Conservation (phyloP, 139 green algal species). For the Monoraphidium neglectum region DNA sequence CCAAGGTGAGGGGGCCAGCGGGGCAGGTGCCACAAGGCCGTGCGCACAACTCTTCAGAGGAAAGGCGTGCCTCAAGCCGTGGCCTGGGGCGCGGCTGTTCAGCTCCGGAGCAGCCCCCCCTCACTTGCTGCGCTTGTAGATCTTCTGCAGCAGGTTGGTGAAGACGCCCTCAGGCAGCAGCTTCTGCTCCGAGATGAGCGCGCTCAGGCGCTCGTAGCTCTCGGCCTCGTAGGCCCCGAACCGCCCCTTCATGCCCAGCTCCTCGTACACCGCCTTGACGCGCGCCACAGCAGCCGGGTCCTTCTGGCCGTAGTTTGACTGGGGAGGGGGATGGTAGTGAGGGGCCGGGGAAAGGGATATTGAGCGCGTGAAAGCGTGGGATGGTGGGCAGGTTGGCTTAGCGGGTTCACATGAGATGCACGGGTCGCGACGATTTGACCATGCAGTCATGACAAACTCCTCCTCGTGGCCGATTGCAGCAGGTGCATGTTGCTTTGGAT, state of each 20-base stretch:
- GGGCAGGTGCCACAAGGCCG: too few species aligned
- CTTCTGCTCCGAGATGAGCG: slow-evolving; percentile 78
- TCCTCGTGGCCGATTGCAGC: too few species aligned
- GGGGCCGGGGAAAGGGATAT: too few species aligned
- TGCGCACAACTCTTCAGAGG: background rate
- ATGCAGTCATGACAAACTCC: too few species aligned
- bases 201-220: slow-evolving; percentile 57
- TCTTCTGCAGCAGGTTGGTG: slow-evolving; percentile 88
- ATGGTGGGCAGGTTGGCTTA: background rate
- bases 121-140: slow-evolving; percentile 97
- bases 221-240: slow-evolving; percentile 91
- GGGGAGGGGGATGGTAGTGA: background rate
- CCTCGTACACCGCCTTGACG: slow-evolving; percentile 91
- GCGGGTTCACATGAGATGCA: too few species aligned
- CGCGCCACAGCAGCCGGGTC: slow-evolving; percentile 67
- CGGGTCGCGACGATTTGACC: too few species aligned
- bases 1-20: too few species aligned
- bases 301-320: slow-evolving; percentile 91
- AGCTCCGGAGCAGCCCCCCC: too few species aligned
- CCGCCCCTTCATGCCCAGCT: slow-evolving; percentile 81
- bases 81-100: too few species aligned
- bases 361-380: too few species aligned
- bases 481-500: too few species aligned
- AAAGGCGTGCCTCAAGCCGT: background rate
- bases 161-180: slow-evolving; percentile 85